Evolutionary conservation across 768 basidiomycete species (phyloP).

Genomic region (Leccinum subgranulosum): DNA sequence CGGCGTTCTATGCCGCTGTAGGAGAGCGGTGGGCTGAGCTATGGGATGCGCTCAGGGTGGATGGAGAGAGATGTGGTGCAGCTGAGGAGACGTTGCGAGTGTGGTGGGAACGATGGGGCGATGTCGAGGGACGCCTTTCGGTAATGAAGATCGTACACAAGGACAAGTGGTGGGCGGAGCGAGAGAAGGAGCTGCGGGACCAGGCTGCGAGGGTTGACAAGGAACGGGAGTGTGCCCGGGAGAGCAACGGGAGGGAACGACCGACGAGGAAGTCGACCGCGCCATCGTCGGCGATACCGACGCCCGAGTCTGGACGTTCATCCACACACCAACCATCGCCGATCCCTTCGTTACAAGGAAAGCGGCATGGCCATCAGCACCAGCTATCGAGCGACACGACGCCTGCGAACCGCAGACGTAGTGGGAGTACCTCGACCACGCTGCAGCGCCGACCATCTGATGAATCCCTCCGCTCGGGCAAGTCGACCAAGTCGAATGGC

Average conservation of each 20-base stretch:
- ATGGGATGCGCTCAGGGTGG: slow-evolving; percentile 80
- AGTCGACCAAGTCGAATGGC: slow-evolving; percentile 33
- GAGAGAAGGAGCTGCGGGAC: slow-evolving; percentile 26
- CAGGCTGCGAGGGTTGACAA: slow-evolving; percentile 11
- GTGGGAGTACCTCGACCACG: slow-evolving; percentile 23
- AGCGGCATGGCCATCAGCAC: slow-evolving; percentile 26
- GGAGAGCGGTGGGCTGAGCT: slow-evolving; percentile 69
- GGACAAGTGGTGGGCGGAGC: slow-evolving; percentile 35
- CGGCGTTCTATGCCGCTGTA: slow-evolving; percentile 56
- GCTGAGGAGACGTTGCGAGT: slow-evolving; percentile 67
- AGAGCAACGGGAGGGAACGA: slow-evolving; percentile 15
- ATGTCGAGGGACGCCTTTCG: slow-evolving; percentile 52
- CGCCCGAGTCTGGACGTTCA: slow-evolving; percentile 22
- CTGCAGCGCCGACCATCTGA: slow-evolving; percentile 33
- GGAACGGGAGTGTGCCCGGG: slow-evolving; percentile 12
- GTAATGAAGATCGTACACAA: slow-evolving; percentile 36
- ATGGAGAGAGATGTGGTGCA: slow-evolving; percentile 65
- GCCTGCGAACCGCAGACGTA: slow-evolving; percentile 23
- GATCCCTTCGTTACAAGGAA: slow-evolving; percentile 18
- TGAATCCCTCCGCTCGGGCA: slow-evolving; percentile 42
- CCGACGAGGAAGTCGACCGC: slow-evolving; percentile 13
- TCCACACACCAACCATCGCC: slow-evolving; percentile 26
- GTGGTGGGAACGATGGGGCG: slow-evolving; percentile 67
- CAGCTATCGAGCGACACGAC: slow-evolving; percentile 28
- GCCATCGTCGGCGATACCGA: slow-evolving; percentile 11